These are phyloP conservation scores for Galeopsis tetrahit DNA, from an alignment of 257 asterid species.

Conservation along the genomic window DNA sequence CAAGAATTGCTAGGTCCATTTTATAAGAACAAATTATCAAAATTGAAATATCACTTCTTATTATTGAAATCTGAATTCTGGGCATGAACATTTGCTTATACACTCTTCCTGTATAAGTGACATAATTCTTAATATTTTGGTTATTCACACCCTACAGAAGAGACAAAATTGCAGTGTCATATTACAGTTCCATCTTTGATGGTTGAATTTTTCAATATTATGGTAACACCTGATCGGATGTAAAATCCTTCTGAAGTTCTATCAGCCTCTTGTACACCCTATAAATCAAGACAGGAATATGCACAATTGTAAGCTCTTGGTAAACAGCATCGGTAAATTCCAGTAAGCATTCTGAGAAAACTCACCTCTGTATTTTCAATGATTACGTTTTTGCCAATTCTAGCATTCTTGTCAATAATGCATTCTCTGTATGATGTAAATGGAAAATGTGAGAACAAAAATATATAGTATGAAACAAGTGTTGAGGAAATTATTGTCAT, in stretches of 20 bases:
- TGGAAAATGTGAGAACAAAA: slow-evolving; percentile 22
- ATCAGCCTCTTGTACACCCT: slow-evolving; percentile 98
- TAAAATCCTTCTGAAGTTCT: slow-evolving; percentile 89
- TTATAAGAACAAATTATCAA: slow-evolving; percentile 19
- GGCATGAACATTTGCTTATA: slow-evolving; percentile 23
- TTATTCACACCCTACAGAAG: slow-evolving; percentile 32
- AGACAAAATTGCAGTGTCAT: slow-evolving; percentile 40
- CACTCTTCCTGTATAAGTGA: slow-evolving; percentile 28
- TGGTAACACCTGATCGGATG: slow-evolving; percentile 86
- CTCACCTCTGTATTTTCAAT: slow-evolving; percentile 89
- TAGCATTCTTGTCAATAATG: slow-evolving; percentile 94
- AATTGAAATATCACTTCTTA: not conserved
- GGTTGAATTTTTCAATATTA: slow-evolving; percentile 68
- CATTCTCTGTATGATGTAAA: slow-evolving; percentile 62
- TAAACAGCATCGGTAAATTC: not conserved
- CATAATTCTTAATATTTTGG: slow-evolving; percentile 27
- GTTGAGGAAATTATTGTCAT: slow-evolving; percentile 17
- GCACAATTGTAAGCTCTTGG: slow-evolving; percentile 31
- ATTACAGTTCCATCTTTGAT: slow-evolving; percentile 85
- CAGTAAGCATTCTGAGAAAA: slow-evolving; percentile 26
- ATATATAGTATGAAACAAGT: slow-evolving; percentile 2
- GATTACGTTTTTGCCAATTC: slow-evolving; percentile 84
- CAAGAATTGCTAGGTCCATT: slow-evolving; percentile 22
- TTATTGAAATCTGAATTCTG: slow-evolving; percentile 29
- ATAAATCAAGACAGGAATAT: slow-evolving; percentile 40